These are phyloP conservation scores for Yamadazyma pseudoaaseri DNA, from an alignment of 1,139 yeast genomes.

Conservation along the genomic window DNA sequence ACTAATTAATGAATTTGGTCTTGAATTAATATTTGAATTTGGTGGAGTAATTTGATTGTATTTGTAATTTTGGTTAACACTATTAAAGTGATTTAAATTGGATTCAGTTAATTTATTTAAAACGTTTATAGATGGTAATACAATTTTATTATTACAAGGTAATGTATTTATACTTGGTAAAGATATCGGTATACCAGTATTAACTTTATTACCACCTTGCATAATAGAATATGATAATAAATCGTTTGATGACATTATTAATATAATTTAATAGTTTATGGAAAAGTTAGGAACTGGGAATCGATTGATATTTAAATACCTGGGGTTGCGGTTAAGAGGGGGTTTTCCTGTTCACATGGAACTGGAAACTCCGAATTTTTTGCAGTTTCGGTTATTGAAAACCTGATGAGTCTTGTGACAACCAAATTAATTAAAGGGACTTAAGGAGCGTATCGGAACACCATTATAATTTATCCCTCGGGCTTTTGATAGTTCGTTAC, in stretches of 20 bases:
- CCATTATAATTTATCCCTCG: too few species aligned
- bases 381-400: conserved; percentile 1
- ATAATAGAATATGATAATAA: conserved; percentile 36
- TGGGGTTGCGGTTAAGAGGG: conserved; percentile 17
- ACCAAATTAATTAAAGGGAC: conserved; percentile 1
- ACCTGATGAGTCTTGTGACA: conserved; percentile 1
- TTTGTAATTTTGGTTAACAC: conserved; percentile 2
- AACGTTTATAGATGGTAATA: conserved; percentile 17
- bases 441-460: background rate
- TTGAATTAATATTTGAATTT: conserved; percentile 14
- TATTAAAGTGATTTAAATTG: conserved; percentile 13
- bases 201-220: conserved; percentile 20
- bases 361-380: conserved; percentile 10
- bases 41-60: conserved; percentile 8
- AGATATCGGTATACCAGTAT: conserved; percentile 9
- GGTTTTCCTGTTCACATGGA: conserved; percentile 14
- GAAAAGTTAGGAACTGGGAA: conserved; percentile 1
- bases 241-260: conserved; percentile 23
- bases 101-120: conserved; percentile 17
- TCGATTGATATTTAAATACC: conserved; percentile 10
- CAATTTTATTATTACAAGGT: conserved; percentile 12
- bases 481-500: too few species aligned
- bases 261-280: conserved; percentile 1
- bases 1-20: conserved; percentile 6
- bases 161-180: conserved; percentile 9